Evolutionary conservation across 106 monocot genomes (phyloP).

Genomic region (Acanthochlamys bracteata): DNA sequence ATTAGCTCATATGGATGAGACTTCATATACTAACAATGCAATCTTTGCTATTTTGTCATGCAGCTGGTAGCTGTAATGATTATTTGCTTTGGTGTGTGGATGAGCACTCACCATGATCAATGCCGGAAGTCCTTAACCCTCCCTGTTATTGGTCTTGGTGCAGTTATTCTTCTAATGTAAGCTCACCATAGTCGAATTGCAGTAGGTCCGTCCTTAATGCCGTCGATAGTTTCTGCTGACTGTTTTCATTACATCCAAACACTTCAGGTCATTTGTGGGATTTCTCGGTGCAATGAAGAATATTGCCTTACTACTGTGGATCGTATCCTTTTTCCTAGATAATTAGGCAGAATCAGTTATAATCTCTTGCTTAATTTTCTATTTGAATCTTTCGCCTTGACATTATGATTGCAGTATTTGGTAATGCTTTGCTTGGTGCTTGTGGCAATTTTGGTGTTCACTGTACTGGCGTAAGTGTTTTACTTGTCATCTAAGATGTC

Average conservation of each 20-base stretch:
- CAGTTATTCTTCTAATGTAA: conserved; percentile 69
- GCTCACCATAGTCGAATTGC: conserved; percentile 5
- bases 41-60: conserved; percentile 6
- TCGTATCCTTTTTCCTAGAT: conserved; percentile 61
- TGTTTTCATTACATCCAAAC: neutral
- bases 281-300: conserved; percentile 85
- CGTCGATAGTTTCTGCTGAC: neutral
- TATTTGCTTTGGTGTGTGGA: conserved; percentile 88
- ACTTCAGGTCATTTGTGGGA: conserved; percentile 82
- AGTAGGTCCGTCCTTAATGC: too few species aligned
- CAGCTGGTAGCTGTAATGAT: conserved; percentile 72
- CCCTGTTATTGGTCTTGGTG: conserved; percentile 86
- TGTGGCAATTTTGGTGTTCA: conserved; percentile 79
- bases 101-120: conserved; percentile 80
- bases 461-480: conserved; percentile 78
- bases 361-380: too few species aligned
- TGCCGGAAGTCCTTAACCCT: conserved; percentile 76
- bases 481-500: too few species aligned
- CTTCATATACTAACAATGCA: too few species aligned
- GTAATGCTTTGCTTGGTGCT: conserved; percentile 64
- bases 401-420: conserved; percentile 56
- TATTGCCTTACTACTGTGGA: conserved; percentile 54
- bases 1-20: too few species aligned
- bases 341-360: too few species aligned
- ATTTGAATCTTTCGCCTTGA: conserved; percentile 34